Base-by-base conservation (phyloP, 352 stramenopile genomes). In the Globisporangium apiculatum region DNA sequence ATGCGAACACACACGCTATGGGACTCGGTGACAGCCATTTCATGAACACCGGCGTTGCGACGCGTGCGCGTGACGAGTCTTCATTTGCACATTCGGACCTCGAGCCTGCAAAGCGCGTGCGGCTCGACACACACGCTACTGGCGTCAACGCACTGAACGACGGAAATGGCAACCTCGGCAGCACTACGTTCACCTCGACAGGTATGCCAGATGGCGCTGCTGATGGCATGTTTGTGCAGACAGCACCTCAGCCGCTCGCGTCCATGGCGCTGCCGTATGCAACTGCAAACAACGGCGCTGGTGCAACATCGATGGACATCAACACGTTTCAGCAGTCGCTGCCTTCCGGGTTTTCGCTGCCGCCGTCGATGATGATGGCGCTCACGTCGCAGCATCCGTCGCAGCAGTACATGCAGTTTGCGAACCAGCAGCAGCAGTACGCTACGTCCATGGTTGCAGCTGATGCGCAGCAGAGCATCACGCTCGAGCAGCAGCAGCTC, bases 321-420 rank as follows among this genome's bases (percentile, higher is more conserved):
- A 59, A 62, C n/a, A 50, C 63, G 60, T 73, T 73, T 41, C 31
- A 71, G n/a, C 66, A 83, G 54, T 53, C 73, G 53, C 61, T 78
- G 42, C 66, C 58, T 31, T 55, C 68, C 15, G 58, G 54, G 45
- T 67, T 71, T 48, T 43, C 56, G 15, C 55, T 50, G 9, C 48
- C 58, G 18, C 73, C 74, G 18, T 53, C 64, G 45, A 62, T 68
- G 35, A 68, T 79, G 7, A 42, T 53, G 55, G 50, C 18, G 40
- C 36, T 9, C 18, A 2, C 7, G n/a, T 55, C 15, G 35, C 53
- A 66, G 10, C 61, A 64, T 1, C 67, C 7, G n/a, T 55, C 15
- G 35, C 53, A 66, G 8, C 61, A 64, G 2, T 67, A 78, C 48
- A 57, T 77, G 24, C 69, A 76, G 61, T 68, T 73, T 31, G 59